Base-by-base conservation (phyloP, 345 rosid species). In the Cardamine chenopodiifolia region DNA sequence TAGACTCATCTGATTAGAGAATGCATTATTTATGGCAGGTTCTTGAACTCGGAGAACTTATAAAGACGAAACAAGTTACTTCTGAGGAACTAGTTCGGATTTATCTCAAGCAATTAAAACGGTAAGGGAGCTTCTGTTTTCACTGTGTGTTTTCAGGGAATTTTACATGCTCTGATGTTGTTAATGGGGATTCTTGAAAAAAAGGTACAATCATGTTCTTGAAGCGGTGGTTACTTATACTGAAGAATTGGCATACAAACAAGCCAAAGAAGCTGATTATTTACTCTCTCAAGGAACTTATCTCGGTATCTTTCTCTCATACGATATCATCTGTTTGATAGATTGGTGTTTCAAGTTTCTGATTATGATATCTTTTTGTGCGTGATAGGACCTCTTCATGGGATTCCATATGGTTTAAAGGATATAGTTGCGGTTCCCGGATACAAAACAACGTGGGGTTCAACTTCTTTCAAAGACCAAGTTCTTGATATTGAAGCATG, bases 401-500 rank as follows among this genome's bases (percentile, higher is more conserved):
- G 98, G 62, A 89, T 93, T 44, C 98, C 97, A 75, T 93, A 88
- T 68, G 93, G 98, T 35, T 69, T 93, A 79, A 93, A 93, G 79
- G 97, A 93, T 79, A 90, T 86, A 72, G 80, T 89, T 26, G 74
- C 92, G 0, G 97, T 90, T 68, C 94, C 92, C 1, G 82, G 78
- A 26, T 91, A 91, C 85, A 89, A 74, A 73, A 93, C 97, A 22
- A 93, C 97, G 15, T 93, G 97, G 98, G 98, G 98, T 65, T 91
- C 97, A 10, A 65, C 53, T 52, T 85, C 82, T 80, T 93, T 83
- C 72, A 89, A 89, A 73, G 71, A 87, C 77, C 98, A 89, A 83
- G 84, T 85, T 71, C 88, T 88, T 74, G 73, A 89, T 47, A 82
- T 84, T 23, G 85, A 90, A 81, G 92, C 98, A 13, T 88, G 96